Base-by-base conservation (phyloP, 305 asterid genomes). In the Fraxinus angustifolia region DNA sequence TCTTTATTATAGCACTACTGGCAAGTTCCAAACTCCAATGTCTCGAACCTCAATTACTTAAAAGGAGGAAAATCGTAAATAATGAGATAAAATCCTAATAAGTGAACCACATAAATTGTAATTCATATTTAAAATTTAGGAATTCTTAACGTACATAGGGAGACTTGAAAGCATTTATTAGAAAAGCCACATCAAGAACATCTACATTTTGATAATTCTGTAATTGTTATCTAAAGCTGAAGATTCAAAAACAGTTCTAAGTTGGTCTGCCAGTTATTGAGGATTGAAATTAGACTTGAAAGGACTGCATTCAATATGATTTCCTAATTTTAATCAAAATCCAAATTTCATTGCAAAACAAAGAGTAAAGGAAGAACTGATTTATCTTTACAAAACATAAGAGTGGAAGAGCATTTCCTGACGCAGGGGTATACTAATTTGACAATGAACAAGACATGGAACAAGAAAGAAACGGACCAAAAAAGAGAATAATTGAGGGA, bases 221-320 rank as follows among this genome's bases (percentile, higher is more conserved):
- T 14, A 58, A 42, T 77, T 48, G 33, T 45, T 76, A 48, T 28
- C 73, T 42, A 60, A 60, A 60, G 42, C 72, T 65, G 31, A 62
- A 2, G 30, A 71, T 16, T 6, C 3, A 48, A 68, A 23, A 31
- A 33, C 14, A 8, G 8, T 71, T 30, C 40, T 19, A 45, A 33
- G 28, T 68, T 28, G 3, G 68, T 72, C 10, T 77, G 33, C n/a
- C 70, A 31, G 78, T 6, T 45, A 68, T 4, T 30, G 17, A 26
- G 68, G 68, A 58, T 79, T 68, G 73, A 36, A 82, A 82, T 71
- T 50, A 48, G 73, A 53, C 73, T 26, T 19, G 30, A 23, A 16
- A 23, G 26, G 58, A 50, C 58, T 6, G 60, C 73, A 76, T 40
- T 21, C 60, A n/a, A 38, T 75, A 26, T 50, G 72, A 36, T 83